Conservation (phyloP, 495 filamentous ascomycete species). For the Clavariopsis aquatica region DNA sequence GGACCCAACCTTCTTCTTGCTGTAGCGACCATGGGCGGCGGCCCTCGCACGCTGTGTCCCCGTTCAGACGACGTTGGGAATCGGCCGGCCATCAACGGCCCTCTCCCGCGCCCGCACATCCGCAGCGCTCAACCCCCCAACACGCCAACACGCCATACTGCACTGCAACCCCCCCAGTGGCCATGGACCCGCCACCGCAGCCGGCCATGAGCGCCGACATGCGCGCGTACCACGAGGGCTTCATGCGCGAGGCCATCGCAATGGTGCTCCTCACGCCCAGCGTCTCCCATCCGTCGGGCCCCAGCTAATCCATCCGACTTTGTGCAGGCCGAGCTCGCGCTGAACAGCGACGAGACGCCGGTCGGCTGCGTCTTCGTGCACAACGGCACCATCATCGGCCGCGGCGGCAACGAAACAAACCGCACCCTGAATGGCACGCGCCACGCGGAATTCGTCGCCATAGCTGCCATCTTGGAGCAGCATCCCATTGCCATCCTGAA, state of each 20-base stretch:
- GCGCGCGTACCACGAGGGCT: conserved; percentile 44
- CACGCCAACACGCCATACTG: too few relatives aligned
- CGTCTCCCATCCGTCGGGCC: neutral
- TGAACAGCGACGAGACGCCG: conserved; percentile 83
- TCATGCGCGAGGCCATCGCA: conserved; percentile 49
- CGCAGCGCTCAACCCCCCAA: too few relatives aligned
- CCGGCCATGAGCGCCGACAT: conserved; percentile 34
- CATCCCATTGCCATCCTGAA: conserved; percentile 62
- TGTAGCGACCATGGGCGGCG: neutral
- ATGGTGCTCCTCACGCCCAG: conserved; percentile 39
- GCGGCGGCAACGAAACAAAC: conserved; percentile 96
- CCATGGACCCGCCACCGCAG: neutral
- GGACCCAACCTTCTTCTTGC: too few relatives aligned
- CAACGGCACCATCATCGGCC: conserved; percentile 69
- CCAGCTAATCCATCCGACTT: neutral
- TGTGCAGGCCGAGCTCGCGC: conserved; percentile 71
- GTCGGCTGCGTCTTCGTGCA: conserved; percentile 94
- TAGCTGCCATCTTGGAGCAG: conserved; percentile 61
- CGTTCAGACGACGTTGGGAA: neutral
- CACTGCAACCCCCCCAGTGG: too few relatives aligned
- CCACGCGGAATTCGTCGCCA: conserved; percentile 90
- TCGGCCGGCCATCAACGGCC: too few relatives aligned
- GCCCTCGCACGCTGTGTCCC: neutral
- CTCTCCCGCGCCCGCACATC: too few relatives aligned
- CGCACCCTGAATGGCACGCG: conserved; percentile 80